Conservation (phyloP, 2,329 filamentous ascomycete genomes). For the Microdochium bolleyi region DNA sequence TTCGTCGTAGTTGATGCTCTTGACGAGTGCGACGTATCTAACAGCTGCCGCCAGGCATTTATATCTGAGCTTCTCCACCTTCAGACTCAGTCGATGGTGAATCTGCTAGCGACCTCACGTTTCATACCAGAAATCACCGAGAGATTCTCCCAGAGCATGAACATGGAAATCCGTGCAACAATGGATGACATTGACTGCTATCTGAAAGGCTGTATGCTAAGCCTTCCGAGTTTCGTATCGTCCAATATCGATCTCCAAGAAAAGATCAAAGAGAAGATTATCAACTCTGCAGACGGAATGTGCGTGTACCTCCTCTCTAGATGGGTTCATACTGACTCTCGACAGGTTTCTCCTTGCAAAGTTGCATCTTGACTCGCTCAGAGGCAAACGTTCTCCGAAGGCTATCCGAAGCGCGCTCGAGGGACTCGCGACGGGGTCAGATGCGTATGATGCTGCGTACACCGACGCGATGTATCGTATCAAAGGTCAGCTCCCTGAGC, state of each 20-base stretch:
- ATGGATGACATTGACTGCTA: constrained; percentile 22
- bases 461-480: constrained; percentile 32
- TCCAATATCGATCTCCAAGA: constrained; percentile 9
- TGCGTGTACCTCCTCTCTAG: constrained; percentile 11
- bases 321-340: constrained; percentile 2
- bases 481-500: constrained; percentile 21
- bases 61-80: constrained; percentile 9
- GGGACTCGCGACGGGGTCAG: constrained; percentile 17
- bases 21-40: constrained; percentile 10
- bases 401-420: constrained; percentile 21
- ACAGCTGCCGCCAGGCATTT: constrained; percentile 4
- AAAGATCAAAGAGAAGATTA: constrained; percentile 13
- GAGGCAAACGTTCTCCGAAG: constrained; percentile 20
- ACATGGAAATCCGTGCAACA: constrained; percentile 22
- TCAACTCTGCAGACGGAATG: constrained; percentile 20
- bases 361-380: constrained; percentile 25
- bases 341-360: constrained; percentile 29
- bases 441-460: constrained; percentile 30
- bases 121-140: constrained; percentile 11
- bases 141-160: constrained; percentile 4
- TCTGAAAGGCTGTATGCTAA: constrained; percentile 12
- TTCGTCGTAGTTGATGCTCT: constrained; percentile 15
- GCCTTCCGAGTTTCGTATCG: constrained; percentile 8
- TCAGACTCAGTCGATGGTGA: constrained; percentile 4
- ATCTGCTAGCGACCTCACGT: constrained; percentile 15